Evolutionary conservation across 2,329 filamentous ascomycete genomes (phyloP).

Genomic region (Fusarium sp.): DNA sequence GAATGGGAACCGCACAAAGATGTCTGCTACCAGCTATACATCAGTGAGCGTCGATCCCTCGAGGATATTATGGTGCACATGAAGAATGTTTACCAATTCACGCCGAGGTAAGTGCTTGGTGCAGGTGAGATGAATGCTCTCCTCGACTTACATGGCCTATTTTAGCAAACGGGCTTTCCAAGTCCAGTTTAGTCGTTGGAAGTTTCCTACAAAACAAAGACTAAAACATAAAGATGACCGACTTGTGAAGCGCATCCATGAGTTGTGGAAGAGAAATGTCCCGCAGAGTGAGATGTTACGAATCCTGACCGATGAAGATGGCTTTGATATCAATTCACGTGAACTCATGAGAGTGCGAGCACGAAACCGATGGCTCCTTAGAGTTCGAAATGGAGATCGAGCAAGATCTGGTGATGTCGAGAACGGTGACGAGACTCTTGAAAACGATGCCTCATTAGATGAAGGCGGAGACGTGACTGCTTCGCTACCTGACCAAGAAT

Average conservation of each 20-base stretch:
- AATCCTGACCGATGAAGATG: slow-evolving; percentile 74
- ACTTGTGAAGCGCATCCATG: slow-evolving; percentile 75
- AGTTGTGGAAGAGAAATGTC: slow-evolving; percentile 82
- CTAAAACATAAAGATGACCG: slow-evolving; percentile 75
- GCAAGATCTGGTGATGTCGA: slow-evolving; percentile 42
- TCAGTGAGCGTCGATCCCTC: slow-evolving; percentile 77
- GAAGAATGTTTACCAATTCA: slow-evolving; percentile 71
- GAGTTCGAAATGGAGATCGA: slow-evolving; percentile 69
- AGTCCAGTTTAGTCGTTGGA: slow-evolving; percentile 81
- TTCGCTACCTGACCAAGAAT: slow-evolving; percentile 9
- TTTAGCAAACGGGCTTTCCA: slow-evolving; percentile 80
- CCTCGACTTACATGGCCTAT: slow-evolving; percentile 14
- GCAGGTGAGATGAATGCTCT: background rate
- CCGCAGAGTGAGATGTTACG: slow-evolving; percentile 79
- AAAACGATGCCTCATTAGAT: slow-evolving; percentile 4
- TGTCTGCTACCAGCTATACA: slow-evolving; percentile 71
- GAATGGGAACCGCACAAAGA: slow-evolving; percentile 59
- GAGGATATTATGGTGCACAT: slow-evolving; percentile 81
- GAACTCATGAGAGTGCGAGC: slow-evolving; percentile 77
- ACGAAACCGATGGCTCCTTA: slow-evolving; percentile 75
- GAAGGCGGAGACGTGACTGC: slow-evolving; percentile 14
- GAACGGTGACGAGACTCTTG: slow-evolving; percentile 17
- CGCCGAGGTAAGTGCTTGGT: slow-evolving; percentile 62
- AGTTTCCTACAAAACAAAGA: slow-evolving; percentile 79
- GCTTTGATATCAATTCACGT: slow-evolving; percentile 76